These are phyloP conservation scores for Stygiomarasmius scandens DNA, from an alignment of 1,284 basidiomycete species.

Conservation along the genomic window DNA sequence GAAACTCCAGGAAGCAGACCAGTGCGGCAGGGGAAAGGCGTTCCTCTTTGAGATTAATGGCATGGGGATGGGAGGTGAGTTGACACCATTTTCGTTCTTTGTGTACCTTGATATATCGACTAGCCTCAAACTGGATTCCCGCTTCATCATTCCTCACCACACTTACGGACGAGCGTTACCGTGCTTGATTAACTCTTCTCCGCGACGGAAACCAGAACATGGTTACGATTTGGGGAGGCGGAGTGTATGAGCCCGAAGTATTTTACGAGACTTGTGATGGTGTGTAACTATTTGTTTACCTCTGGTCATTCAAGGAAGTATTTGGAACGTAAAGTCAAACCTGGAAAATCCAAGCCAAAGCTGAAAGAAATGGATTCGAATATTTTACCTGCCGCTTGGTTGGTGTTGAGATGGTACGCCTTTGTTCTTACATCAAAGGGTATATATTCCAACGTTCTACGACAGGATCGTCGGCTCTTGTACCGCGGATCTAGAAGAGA, in stretches of 20 bases:
- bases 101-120: neutral
- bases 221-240: conserved; percentile 62
- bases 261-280: conserved; percentile 61
- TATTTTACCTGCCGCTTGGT: conserved; percentile 60
- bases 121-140: conserved; percentile 54
- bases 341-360: conserved; percentile 51
- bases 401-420: conserved; percentile 57
- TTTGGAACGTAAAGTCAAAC: conserved; percentile 47
- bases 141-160: conserved; percentile 48
- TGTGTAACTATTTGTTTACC: conserved; percentile 20
- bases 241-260: conserved; percentile 54
- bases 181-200: conserved; percentile 54
- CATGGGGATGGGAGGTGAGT: conserved; percentile 44
- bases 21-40: conserved; percentile 44
- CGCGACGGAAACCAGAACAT: conserved; percentile 61
- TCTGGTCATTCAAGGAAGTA: too few species aligned
- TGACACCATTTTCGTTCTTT: neutral
- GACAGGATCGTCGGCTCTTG: conserved; percentile 65
- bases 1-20: conserved; percentile 36
- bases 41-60: conserved; percentile 54
- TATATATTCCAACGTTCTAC: neutral
- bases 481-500: conserved; percentile 65
- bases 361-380: conserved; percentile 49
- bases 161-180: conserved; percentile 42
- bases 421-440: neutral